Base-by-base conservation (phyloP, 495 filamentous ascomycete species). In the Talaromyces borbonicus region DNA sequence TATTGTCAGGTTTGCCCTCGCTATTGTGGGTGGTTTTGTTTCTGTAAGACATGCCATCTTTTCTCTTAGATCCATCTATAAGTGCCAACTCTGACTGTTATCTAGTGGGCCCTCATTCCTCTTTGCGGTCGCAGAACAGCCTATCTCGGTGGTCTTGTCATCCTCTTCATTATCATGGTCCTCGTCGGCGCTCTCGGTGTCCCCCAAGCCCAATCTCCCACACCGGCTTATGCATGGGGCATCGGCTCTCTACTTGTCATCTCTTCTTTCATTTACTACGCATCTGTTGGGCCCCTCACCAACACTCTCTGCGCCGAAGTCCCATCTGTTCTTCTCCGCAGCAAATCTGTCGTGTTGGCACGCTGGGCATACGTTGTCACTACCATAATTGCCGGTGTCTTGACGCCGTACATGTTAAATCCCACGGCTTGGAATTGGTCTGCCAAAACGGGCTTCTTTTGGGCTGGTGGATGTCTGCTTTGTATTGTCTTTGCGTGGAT, bases 371-470 rank as follows among this genome's bases (percentile, higher is more conserved):
- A 85, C 46, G 71, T 73, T 0, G 48, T 79, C 0, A 57, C 79
- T 12, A 74, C 74, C 4, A 80, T 81, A 32, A 60, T 70, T 11
- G 79, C 78, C 64, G 78, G 74, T 4, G 69, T 85, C 12, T 73
- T 73, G 0, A 77, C 81, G 43, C 78, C 78, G 0, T 81, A 84
- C 49, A 74, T 82, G 71, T 71, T 85, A 37, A 84, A 83, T 49
- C 75, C 78, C 0, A 74, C 80, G 41, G 65, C 78, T 19, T 80
- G 70, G 15, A 74, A 84, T 49, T 62, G 80, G 62, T 67, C 71
- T 38, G 79, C 78, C 2, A 82, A 85, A 54, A 60, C 80, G 1
- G 81, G 79, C 0, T 85, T 84, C 53, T 77, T 84, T 53, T 85
- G 78, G 54, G 79, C 74, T n/a, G 79, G 75, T 0, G 52, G 78